phyloP scores from a whole-genome alignment of 257 asterid species.

The Plantago elongata region DNA sequence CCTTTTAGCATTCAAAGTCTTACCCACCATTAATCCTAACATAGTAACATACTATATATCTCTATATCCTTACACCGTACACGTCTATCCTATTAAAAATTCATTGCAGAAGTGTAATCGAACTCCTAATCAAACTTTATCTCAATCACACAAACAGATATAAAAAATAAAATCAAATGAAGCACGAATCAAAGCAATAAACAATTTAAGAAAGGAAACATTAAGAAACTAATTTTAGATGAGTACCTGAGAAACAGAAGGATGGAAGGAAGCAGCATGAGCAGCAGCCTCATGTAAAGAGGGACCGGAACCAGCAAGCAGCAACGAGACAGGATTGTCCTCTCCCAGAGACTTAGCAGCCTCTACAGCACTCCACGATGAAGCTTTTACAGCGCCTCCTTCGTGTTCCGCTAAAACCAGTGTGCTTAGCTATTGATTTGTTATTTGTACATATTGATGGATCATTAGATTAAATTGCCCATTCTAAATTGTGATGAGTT shows the following conservation, averaged over 20 bases:
- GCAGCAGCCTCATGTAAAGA: conserved; percentile 69
- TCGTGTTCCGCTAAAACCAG: conserved; percentile 82
- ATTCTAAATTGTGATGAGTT: too few relatives aligned
- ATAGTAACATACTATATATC: too few relatives aligned
- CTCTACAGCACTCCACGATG: conserved; percentile 77
- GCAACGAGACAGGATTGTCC: conserved; percentile 53
- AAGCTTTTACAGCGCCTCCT: conserved; percentile 61
- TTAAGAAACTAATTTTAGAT: too few relatives aligned
- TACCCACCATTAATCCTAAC: too few relatives aligned
- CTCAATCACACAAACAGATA: too few relatives aligned
- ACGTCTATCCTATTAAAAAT: too few relatives aligned
- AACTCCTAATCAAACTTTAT: neutral
- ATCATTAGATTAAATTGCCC: neutral
- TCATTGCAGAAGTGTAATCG: too few relatives aligned
- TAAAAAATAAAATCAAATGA: too few relatives aligned
- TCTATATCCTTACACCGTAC: too few relatives aligned
- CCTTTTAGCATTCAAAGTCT: too few relatives aligned
- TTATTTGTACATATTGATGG: too few relatives aligned
- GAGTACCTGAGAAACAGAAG: conserved; percentile 66
- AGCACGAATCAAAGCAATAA: neutral
- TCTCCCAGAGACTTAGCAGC: conserved; percentile 72
- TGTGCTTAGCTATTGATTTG: conserved; percentile 55
- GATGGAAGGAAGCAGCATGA: conserved; percentile 74
- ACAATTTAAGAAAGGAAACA: neutral
- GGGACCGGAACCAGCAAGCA: conserved; percentile 88